These are phyloP conservation scores for Mollisia scopiformis DNA, from an alignment of 2,329 filamentous ascomycete species.

Conservation along the genomic window DNA sequence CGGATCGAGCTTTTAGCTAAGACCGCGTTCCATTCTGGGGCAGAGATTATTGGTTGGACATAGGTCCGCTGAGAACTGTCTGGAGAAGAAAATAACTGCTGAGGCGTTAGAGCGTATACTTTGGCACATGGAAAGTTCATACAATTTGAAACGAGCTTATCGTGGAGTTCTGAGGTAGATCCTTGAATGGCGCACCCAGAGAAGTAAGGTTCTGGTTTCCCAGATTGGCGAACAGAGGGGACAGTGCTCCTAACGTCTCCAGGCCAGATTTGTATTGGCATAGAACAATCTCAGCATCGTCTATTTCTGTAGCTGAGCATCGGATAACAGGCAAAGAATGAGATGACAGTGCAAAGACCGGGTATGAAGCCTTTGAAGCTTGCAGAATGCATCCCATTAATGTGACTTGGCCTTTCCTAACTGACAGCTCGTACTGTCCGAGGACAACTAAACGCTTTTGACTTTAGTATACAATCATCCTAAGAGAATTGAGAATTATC, in stretches of 20 bases:
- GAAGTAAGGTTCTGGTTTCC: slow-evolving; percentile 56
- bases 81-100: slow-evolving; percentile 55
- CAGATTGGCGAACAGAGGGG: slow-evolving; percentile 67
- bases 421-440: slow-evolving; percentile 68
- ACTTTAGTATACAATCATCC: slow-evolving; percentile 16
- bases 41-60: slow-evolving; percentile 58
- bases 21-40: slow-evolving; percentile 61
- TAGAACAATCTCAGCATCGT: slow-evolving; percentile 57
- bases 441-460: slow-evolving; percentile 63
- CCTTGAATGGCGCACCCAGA: slow-evolving; percentile 20
- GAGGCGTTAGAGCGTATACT: slow-evolving; percentile 27
- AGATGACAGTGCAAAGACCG: slow-evolving; percentile 68
- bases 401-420: slow-evolving; percentile 64
- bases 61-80: slow-evolving; percentile 53
- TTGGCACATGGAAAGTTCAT: slow-evolving; percentile 15
- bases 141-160: slow-evolving; percentile 54
- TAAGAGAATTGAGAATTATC: slow-evolving; percentile 14
- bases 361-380: slow-evolving; percentile 49
- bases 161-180: slow-evolving; percentile 24
- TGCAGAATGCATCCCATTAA: slow-evolving; percentile 67
- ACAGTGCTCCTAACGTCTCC: slow-evolving; percentile 59
- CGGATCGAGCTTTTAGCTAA: slow-evolving; percentile 31
- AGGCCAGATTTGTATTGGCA: slow-evolving; percentile 53
- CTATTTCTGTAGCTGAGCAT: slow-evolving; percentile 47
- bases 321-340: slow-evolving; percentile 71